Base-by-base conservation (phyloP, 352 stramenopile genomes). In the Phytopythium delawarense region DNA sequence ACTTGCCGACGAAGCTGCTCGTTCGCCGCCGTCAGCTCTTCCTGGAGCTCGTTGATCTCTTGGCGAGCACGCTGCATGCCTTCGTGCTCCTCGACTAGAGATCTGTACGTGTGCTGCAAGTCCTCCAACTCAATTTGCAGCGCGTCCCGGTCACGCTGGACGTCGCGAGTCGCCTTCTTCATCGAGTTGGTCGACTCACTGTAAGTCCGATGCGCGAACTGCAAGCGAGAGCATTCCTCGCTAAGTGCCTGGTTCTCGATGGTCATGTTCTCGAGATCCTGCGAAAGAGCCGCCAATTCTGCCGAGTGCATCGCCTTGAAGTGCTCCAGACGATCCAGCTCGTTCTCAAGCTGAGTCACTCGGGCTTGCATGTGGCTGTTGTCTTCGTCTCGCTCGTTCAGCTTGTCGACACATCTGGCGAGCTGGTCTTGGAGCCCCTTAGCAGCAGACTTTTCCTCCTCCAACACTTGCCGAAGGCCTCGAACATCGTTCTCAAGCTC, bases 251-350 rank as follows among this genome's bases (percentile, higher is more conserved):
- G 86, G 53, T 95, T 95, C 45, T 95, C 86, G 23, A 93, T 70
- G 12, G 84, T 95, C 86, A 95, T 95, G 61, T 95, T 92, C 56
- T 95, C 84, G 39, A 95, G 65, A 57, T 95, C 86, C 65, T 92
- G 84, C 12, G 74, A 66, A 1, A 95, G 73, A 34, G 86, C 86
- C 3, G 72, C 64, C 39, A 87, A 62, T 57, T 95, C 86, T 0
- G 73, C 81, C 44, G 79, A 81, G 59, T 78, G 73, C 73, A 93
- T 82, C 4, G 76, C 81, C 54, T 91, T 88, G 8, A 79, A 57
- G 52, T 90, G 80, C 35, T 85, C 77, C 9, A 88, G 53, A 25
- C 54, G 70, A 44, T 88, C 75, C 23, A 89, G 60, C 44, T 90
- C 75, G 28, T 62, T 76, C 53, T 90, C 78, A 20, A 93, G 40